phyloP scores from a whole-genome alignment of 495 filamentous ascomycete genomes.

The Penicillium canariense region DNA sequence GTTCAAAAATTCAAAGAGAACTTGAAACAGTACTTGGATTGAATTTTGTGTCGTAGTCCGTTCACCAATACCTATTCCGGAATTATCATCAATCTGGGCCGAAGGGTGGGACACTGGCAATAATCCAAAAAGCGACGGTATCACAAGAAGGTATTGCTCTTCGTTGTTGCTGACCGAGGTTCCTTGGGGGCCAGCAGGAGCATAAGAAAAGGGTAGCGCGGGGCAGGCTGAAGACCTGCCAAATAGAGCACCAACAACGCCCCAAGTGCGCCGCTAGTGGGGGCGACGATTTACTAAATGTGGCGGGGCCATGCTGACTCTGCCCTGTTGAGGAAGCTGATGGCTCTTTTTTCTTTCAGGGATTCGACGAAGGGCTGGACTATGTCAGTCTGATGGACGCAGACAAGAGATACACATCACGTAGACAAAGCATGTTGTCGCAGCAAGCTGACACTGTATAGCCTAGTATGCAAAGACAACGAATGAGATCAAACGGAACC shows the following conservation, averaged over 20 bases:
- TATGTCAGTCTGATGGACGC: too few relatives aligned
- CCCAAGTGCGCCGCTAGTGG: neutral
- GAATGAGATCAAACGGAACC: too few relatives aligned
- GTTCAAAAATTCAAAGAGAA: neutral
- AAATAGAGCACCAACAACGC: neutral
- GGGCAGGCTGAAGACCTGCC: neutral
- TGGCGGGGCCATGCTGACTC: neutral
- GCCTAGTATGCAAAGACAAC: too few relatives aligned
- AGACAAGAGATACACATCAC: neutral
- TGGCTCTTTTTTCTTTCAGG: neutral
- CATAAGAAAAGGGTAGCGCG: neutral
- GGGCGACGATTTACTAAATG: neutral
- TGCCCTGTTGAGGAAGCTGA: neutral
- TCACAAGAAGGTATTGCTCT: too few relatives aligned
- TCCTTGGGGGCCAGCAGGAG: neutral
- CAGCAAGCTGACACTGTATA: too few relatives aligned
- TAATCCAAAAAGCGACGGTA: neutral
- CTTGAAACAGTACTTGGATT: too few relatives aligned
- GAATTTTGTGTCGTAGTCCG: neutral
- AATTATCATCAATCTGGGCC: too few relatives aligned
- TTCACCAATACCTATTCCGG: too few relatives aligned
- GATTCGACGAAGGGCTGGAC: too few relatives aligned
- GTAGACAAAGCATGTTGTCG: neutral
- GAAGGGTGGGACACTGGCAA: neutral
- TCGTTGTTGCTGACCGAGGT: too few relatives aligned